Conservation (phyloP, 163 green algal genomes). For the Chloromonas sp. region DNA sequence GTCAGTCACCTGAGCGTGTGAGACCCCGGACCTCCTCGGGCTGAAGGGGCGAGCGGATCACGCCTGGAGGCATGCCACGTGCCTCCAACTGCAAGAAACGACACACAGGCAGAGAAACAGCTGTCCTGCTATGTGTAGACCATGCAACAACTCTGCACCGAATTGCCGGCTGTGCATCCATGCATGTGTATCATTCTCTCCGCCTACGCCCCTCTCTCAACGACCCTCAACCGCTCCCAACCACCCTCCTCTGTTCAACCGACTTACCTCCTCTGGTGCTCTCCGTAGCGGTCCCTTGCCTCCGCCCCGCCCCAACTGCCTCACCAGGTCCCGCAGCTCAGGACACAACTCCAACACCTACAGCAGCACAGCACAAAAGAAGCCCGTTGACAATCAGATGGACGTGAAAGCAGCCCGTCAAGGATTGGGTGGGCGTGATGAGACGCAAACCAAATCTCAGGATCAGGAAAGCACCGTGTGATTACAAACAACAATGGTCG, state of each 20-base stretch:
- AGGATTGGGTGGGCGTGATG: too few relatives aligned
- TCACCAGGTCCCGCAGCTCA: constrained; percentile 83
- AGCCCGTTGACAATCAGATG: too few relatives aligned
- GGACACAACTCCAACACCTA: constrained; percentile 39
- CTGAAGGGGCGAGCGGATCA: constrained; percentile 78
- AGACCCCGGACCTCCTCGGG: constrained; percentile 71
- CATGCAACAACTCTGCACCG: too few relatives aligned
- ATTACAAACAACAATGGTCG: too few relatives aligned
- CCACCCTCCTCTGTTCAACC: not conserved
- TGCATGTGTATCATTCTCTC: too few relatives aligned
- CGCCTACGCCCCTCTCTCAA: too few relatives aligned
- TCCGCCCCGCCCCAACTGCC: constrained; percentile 64
- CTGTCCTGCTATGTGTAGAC: too few relatives aligned
- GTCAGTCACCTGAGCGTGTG: not conserved
- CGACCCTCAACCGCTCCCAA: too few relatives aligned
- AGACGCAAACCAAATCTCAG: too few relatives aligned
- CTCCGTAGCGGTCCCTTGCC: constrained; percentile 71
- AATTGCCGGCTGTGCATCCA: too few relatives aligned
- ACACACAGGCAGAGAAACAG: not conserved
- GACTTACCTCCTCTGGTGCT: constrained; percentile 59
- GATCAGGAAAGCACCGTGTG: too few relatives aligned
- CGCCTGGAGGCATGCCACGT: constrained; percentile 51
- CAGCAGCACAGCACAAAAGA: constrained; percentile 51
- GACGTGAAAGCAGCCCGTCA: too few relatives aligned
- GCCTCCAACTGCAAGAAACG: constrained; percentile 11